Evolutionary conservation across 139 green algal species (phyloP), one percentile per base, ranked within the genome.

Genomic region (Chlorella sorokiniana): DNA sequence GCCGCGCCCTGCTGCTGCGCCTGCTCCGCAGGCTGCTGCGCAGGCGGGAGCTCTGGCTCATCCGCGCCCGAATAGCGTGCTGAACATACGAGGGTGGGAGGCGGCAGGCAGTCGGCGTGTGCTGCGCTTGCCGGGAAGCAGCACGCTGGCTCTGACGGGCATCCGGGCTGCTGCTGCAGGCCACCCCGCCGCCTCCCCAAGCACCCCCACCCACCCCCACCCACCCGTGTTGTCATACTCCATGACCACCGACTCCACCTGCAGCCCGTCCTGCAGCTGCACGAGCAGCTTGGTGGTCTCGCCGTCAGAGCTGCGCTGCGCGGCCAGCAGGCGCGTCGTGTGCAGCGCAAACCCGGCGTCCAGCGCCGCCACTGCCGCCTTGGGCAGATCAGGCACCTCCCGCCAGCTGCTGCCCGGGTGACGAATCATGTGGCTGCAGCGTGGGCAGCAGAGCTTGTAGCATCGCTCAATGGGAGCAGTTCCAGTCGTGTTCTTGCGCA

Each of bases 161-260:
- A n/a, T n/a, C n/a, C n/a, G n/a, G n/a, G n/a, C n/a, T n/a, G n/a
- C n/a, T n/a, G n/a, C n/a, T n/a, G n/a, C n/a, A n/a, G n/a, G n/a
- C n/a, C n/a, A n/a, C n/a, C n/a, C n/a, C n/a, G n/a, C n/a, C n/a
- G n/a, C n/a, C n/a, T n/a, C n/a, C n/a, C n/a, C n/a, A n/a, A n/a
- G n/a, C n/a, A n/a, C n/a, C n/a, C n/a, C n/a, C n/a, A n/a, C n/a
- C 10, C 22, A n/a, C 56, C 16, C 18, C 18, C 25, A 31, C 52
- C 33, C 76, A 91, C 86, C 86, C 80, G 82, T 87, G 14, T 91
- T 91, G 77, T 96, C 91, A 59, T 97, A 97, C n/a, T 87, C 81
- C 94, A 98, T 98, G 25, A 98, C 86, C 6, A 98, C 94, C 0
- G 92, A 85, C 82, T 99, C 96, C 48, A 98, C 91, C 42, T 90